A percentile compares a stretch with the other conserved stretches of the same genome.
These are phyloP conservation scores for Caryopteris hybrid DNA, from an alignment of 305 asterid species.

Conservation along the genomic window DNA sequence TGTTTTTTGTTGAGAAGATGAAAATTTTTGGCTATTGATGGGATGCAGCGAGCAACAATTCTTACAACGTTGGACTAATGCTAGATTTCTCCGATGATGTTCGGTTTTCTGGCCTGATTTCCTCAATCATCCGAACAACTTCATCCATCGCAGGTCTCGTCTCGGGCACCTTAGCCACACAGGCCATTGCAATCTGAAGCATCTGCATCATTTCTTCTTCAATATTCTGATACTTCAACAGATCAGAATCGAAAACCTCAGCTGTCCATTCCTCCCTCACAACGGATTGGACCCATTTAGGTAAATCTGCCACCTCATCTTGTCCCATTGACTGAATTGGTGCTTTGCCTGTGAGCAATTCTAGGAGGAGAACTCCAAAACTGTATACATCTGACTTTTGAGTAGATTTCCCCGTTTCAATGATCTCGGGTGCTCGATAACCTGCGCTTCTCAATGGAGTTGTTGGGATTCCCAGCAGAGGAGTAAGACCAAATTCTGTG, in stretches of 20 bases:
- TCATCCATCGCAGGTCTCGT: constrained; percentile 64
- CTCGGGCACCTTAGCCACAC: constrained; percentile 56
- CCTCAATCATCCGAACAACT: constrained; percentile 56
- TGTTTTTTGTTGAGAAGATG: not conserved
- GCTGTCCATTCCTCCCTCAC: constrained; percentile 87
- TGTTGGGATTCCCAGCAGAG: constrained; percentile 39
- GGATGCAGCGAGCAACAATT: not conserved
- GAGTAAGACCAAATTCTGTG: constrained; percentile 60
- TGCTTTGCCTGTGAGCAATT: constrained; percentile 68
- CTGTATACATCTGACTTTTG: constrained; percentile 73
- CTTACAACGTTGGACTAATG: constrained; percentile 28
- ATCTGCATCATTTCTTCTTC: constrained; percentile 81
- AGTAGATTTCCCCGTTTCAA: constrained; percentile 38
- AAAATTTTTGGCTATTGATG: not conserved
- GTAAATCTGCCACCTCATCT: constrained; percentile 58
- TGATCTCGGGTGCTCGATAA: constrained; percentile 67
- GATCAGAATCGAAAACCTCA: constrained; percentile 66
- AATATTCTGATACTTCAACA: constrained; percentile 36
- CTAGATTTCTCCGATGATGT: constrained; percentile 39
- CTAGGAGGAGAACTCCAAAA: constrained; percentile 73
- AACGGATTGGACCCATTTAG: constrained; percentile 75
- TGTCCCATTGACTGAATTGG: constrained; percentile 47
- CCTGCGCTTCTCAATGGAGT: constrained; percentile 43
- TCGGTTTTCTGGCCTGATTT: constrained; percentile 37
- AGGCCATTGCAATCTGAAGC: constrained; percentile 81